Base-by-base conservation (phyloP, 225 moss, liverwort and hornwort species). In the Pleurozium schreberi region DNA sequence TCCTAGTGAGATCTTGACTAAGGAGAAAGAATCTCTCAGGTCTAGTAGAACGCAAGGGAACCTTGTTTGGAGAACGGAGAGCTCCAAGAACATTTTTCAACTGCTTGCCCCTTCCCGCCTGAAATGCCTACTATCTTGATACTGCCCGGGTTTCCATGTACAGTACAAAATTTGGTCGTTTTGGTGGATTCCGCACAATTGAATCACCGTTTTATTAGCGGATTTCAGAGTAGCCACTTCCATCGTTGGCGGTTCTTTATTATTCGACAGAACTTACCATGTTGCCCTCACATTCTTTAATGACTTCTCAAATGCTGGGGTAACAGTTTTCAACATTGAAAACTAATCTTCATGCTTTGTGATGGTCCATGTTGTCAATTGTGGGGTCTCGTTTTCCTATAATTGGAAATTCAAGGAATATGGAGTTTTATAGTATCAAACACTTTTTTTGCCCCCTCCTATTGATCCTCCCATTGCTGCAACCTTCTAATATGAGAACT, bases 81-180 rank as follows among this genome's bases (percentile, higher is more conserved):
- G 80, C 89, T 59, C 73, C 93, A 90, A 93, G 93, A 93, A 92
- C 87, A 80, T 83, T 78, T 17, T 85, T n/a, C 86, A 92, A 90
- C 90, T 70, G 75, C 83, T 90, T 75, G 53, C 14, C 65, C 33
- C 71, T 66, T 65, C 63, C 42, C 76, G 36, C 66, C 53, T 82
- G 31, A 49, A 53, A 50, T 70, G 45, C 43, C 52, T n/a, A 87
- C 58, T 86, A 74, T 89, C 91, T 93, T 91, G 89, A 89, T 47
- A 79, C 62, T 86, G 65, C 85, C 64, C 82, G 18, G 36, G 64
- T 25, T 47, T 87, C 64, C 74, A 66, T 52, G 33, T 76, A 47
- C 42, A 61, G 43, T 33, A 78, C 78, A n/a, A 55, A 84, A 79
- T 53, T 87, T 80, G 83, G 26, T 11, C 58, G 45, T 25, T 86